Evolutionary conservation across 2,329 filamentous ascomycete species (phyloP).

Genomic region (Botrytis deweyae): DNA sequence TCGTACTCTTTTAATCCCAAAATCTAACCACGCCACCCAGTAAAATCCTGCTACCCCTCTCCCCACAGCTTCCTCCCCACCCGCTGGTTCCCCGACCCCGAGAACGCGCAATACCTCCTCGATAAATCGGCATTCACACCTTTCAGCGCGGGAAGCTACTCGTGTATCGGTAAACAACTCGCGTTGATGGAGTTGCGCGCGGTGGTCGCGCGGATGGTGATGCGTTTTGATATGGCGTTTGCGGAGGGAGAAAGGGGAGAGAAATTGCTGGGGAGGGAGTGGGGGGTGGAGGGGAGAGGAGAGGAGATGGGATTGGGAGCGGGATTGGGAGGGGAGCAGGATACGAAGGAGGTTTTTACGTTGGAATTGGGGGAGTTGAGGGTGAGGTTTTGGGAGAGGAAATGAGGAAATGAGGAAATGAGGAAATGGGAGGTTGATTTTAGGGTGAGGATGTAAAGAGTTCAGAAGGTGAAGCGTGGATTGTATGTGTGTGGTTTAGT

Average conservation of each 20-base stretch:
- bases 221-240: neutral
- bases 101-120: conserved; percentile 25
- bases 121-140: conserved; percentile 37
- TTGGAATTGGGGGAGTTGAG: neutral
- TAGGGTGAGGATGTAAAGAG: too few species aligned
- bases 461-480: neutral
- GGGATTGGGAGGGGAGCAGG: neutral
- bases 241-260: neutral
- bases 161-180: conserved; percentile 38
- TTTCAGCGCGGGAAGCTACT: conserved; percentile 34
- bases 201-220: conserved; percentile 25
- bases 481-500: neutral
- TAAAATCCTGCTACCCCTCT: conserved; percentile 19
- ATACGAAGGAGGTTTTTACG: neutral
- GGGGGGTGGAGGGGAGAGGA: neutral
- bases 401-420: too few species aligned
- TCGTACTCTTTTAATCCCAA: too few species aligned
- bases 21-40: neutral
- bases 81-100: conserved; percentile 31
- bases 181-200: conserved; percentile 40
- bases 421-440: too few species aligned
- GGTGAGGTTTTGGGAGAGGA: neutral
- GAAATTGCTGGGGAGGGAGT: neutral
- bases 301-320: neutral
- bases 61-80: conserved; percentile 39